Base-by-base conservation (phyloP, 1,284 basidiomycete genomes). In the Melampsora larici-populina region DNA sequence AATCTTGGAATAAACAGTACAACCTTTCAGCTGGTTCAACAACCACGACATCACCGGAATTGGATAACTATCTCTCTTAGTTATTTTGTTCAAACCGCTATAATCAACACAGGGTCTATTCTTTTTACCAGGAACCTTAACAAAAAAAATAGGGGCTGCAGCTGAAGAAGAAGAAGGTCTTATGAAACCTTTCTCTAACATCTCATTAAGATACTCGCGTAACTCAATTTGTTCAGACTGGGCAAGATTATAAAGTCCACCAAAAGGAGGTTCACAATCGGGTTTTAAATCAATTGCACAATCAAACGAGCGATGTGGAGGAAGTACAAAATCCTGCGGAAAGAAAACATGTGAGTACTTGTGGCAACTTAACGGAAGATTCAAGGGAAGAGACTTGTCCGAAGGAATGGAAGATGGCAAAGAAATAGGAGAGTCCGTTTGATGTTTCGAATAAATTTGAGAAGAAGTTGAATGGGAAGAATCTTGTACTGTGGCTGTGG, bases 61-160 rank as follows among this genome's bases (percentile, higher is more conserved):
- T n/a, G n/a, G n/a, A n/a, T n/a, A n/a, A n/a, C n/a, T n/a, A n/a
- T n/a, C n/a, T n/a, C n/a, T n/a, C n/a, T n/a, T n/a, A n/a, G n/a
- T n/a, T n/a, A n/a, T n/a, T n/a, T n/a, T n/a, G n/a, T n/a, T n/a
- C n/a, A n/a, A n/a, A n/a, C n/a, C n/a, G n/a, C n/a, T n/a, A n/a
- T 79, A 80, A 67, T 80, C 77, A 17, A 80, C 76, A 78, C 79
- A 80, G 11, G 79, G 78, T 33, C 48, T n/a, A n/a, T n/a, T n/a
- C n/a, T n/a, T n/a, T n/a, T n/a, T n/a, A n/a, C n/a, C n/a, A n/a
- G n/a, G n/a, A n/a, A n/a, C n/a, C n/a, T n/a, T n/a, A n/a, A n/a
- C n/a, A n/a, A n/a, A n/a, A n/a, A n/a, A n/a, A n/a, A 49, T 49
- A 11, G 48, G 48, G 82, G 64, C 84, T 82, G 64, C 84, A 79